A percentile compares a stretch with the other conserved stretches of the same genome.
phyloP scores from a whole-genome alignment of 148 eudicot species.

The Salicornia ramosissima region DNA sequence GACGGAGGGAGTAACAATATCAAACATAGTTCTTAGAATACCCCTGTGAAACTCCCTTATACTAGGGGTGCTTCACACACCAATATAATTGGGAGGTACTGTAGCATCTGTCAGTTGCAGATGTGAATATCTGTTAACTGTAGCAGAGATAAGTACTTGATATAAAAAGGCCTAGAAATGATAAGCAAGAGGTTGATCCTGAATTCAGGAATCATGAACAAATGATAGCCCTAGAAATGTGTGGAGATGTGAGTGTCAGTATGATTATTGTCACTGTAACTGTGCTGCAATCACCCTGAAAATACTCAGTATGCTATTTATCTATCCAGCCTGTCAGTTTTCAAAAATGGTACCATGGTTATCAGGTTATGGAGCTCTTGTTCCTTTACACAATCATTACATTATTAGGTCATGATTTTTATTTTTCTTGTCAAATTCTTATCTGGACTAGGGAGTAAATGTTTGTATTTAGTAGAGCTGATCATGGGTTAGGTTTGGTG shows the following conservation, averaged over 20 bases:
- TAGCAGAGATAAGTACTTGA: background rate
- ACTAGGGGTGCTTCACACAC: background rate
- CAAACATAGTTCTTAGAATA: too few species aligned
- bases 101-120: background rate
- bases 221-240: slow-evolving; percentile 10
- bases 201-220: background rate
- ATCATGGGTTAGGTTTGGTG: too few species aligned
- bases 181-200: background rate
- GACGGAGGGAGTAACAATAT: too few species aligned
- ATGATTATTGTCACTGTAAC: slow-evolving; percentile 16
- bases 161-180: background rate
- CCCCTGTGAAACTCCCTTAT: too few species aligned
- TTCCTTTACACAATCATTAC: background rate
- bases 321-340: slow-evolving; percentile 29
- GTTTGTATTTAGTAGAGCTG: too few species aligned
- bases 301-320: slow-evolving; percentile 1
- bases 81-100: too few species aligned
- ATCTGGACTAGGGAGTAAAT: background rate
- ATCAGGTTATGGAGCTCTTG: slow-evolving; percentile 3
- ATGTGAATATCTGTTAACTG: background rate
- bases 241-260: slow-evolving; percentile 21
- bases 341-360: slow-evolving; percentile 5
- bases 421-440: background rate
- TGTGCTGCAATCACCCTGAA: slow-evolving; percentile 12
- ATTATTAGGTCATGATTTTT: background rate